Evolutionary conservation across 73 alveolate genomes (phyloP), one percentile per base, ranked within the genome.

Genomic region (Durusdinium trenchii): DNA sequence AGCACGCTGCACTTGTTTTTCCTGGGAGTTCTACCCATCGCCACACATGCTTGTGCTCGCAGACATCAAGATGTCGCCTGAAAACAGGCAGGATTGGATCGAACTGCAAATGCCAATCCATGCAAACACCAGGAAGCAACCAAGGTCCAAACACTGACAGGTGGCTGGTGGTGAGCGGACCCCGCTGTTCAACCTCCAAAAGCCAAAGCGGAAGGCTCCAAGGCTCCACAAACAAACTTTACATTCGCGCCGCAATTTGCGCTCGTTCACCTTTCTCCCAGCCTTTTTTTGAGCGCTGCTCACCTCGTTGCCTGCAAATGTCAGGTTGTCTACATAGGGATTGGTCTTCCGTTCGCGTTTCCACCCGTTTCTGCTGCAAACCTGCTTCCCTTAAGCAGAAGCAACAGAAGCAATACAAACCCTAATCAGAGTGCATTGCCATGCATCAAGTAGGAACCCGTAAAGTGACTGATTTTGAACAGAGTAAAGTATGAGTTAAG

Each of bases 1-100:
- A n/a, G n/a, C n/a, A n/a, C n/a, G n/a, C n/a, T n/a, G n/a, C n/a
- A n/a, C 52, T 78, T 3, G 54, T 23, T 6, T 6, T 46, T 20
- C 64, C 94, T 51, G 5, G 52, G 75, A 16, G 61, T 32, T 32
- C 36, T 47, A 71, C 96, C 96, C 96, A 89, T 89, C 96, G 52
- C 96, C 96, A 89, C n/a, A 89, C 96, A 35, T 89, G 96, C 69
- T 89, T 89, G 96, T 89, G 96, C 96, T 89, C 96, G 36, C 96
- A 89, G 23, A 89, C 96, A 20, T 89, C 96, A 6, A 89, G 86
- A 47, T 89, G 96, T 12, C 96, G 96, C 96, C 96, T 89, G 7
- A 47, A 16, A 64, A 9, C 79, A 64, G 12, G 23, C 79, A 32
- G 28, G 12, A 26, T 28, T 64, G 10, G 38, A 18, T 16, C 42